Evolutionary conservation across 805 yeast genomes (phyloP).

Genomic region (Trichomonascus vanleenenianus): DNA sequence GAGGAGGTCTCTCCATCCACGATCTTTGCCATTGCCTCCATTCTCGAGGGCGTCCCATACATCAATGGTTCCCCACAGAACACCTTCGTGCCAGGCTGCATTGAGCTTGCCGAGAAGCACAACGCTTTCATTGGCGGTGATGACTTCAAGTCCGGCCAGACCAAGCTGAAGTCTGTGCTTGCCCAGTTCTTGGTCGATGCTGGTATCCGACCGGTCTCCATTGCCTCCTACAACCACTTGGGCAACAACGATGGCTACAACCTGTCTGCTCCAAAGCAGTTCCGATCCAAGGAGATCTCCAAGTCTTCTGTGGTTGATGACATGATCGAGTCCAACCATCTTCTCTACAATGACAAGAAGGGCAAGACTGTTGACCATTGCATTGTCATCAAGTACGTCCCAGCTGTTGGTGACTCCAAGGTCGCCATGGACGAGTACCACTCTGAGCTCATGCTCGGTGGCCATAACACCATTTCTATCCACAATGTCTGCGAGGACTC

Average conservation of each 20-base stretch:
- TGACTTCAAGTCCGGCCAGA: constrained; percentile 95
- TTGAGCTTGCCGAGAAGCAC: constrained; percentile 77
- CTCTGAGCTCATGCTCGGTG: constrained; percentile 95
- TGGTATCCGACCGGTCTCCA: constrained; percentile 89
- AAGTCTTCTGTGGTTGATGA: constrained; percentile 91
- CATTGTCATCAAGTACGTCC: constrained; percentile 88
- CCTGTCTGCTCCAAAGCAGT: constrained; percentile 84
- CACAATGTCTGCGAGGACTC: constrained; percentile 97
- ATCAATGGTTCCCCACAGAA: constrained; percentile 97
- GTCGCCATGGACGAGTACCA: constrained; percentile 99
- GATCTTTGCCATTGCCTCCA: constrained; percentile 88
- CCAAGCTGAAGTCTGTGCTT: constrained; percentile 90
- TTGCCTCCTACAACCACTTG: constrained; percentile 92
- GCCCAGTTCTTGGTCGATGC: constrained; percentile 96
- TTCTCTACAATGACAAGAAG: constrained; percentile 70
- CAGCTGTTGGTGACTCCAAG: constrained; percentile 93
- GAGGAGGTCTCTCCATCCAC: constrained; percentile 87
- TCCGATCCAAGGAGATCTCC: constrained; percentile 91
- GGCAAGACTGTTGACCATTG: constrained; percentile 85
- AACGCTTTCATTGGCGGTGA: constrained; percentile 87
- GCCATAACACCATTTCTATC: constrained; percentile 88
- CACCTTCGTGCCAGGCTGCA: constrained; percentile 92
- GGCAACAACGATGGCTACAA: constrained; percentile 96
- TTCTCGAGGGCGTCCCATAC: constrained; percentile 81
- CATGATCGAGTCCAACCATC: constrained; percentile 78